A percentile compares a stretch with the other conserved stretches of the same genome.
Evolutionary conservation across 2,329 filamentous ascomycete genomes (phyloP).

Genomic region (Alternaria novae-zelandiae): DNA sequence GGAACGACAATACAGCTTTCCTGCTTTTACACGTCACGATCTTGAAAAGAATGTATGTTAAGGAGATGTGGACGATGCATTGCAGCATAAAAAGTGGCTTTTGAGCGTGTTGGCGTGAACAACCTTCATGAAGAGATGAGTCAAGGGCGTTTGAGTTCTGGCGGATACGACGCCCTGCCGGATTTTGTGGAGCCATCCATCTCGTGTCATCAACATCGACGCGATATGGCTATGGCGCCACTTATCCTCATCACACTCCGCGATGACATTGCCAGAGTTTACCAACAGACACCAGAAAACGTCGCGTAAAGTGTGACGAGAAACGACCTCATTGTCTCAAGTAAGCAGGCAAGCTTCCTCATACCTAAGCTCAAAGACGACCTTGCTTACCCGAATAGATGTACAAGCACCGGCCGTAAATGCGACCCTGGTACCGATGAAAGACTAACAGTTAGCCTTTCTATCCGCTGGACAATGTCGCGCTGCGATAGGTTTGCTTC

Average conservation of each 20-base stretch:
- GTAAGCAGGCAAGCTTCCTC: background rate
- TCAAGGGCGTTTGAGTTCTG: background rate
- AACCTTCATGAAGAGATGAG: background rate
- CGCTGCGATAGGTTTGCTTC: background rate
- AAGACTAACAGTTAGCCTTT: background rate
- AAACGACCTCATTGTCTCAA: background rate
- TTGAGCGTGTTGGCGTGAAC: background rate
- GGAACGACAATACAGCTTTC: background rate
- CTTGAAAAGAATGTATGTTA: accelerated
- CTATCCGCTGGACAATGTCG: accelerated
- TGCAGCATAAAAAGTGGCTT: too few relatives aligned
- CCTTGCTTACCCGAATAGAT: background rate
- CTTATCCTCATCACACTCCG: background rate
- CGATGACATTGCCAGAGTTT: background rate
- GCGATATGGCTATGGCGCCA: background rate
- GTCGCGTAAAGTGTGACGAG: background rate
- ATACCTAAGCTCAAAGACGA: too few relatives aligned
- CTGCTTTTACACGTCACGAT: background rate
- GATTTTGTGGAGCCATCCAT: background rate
- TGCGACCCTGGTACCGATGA: background rate
- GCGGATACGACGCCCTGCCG: background rate
- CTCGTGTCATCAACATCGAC: background rate
- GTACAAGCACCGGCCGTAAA: background rate
- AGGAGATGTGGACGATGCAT: background rate
- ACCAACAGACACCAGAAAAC: background rate